Evolutionary conservation across 2,329 filamentous ascomycete species (phyloP).

Genomic region (Fusarium pseudoanthophilum): DNA sequence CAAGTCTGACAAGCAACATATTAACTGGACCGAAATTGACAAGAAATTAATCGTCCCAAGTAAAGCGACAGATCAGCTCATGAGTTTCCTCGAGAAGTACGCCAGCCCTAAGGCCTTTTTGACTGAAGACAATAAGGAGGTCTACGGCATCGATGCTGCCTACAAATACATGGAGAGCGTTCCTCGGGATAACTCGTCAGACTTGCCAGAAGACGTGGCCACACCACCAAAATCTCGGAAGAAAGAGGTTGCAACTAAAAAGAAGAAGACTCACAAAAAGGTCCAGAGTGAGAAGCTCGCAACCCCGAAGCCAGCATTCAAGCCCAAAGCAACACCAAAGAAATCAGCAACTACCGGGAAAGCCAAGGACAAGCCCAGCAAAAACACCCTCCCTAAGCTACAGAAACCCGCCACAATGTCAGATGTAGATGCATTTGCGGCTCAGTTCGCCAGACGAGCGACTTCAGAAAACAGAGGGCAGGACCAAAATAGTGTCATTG

Average conservation of each 20-base stretch:
- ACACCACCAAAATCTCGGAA: background rate
- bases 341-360: background rate
- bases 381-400: background rate
- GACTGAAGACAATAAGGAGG: background rate
- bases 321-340: background rate
- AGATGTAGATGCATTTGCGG: background rate
- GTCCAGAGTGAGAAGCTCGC: background rate
- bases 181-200: background rate
- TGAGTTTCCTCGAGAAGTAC: conserved; percentile 8
- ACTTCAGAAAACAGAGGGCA: conserved; percentile 1
- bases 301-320: background rate
- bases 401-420: background rate
- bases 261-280: background rate
- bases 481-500: background rate
- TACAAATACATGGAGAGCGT: background rate
- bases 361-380: background rate
- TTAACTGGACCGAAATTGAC: background rate
- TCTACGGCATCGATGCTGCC: background rate
- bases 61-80: background rate
- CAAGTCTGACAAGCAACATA: background rate
- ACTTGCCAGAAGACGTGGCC: background rate
- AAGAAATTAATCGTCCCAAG: background rate
- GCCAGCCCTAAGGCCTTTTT: background rate
- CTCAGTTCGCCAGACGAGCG: conserved; percentile 8
- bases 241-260: background rate